These are phyloP conservation scores for Wickerhamia fluorescens DNA, from an alignment of 805 yeast genomes.

Conservation along the genomic window DNA sequence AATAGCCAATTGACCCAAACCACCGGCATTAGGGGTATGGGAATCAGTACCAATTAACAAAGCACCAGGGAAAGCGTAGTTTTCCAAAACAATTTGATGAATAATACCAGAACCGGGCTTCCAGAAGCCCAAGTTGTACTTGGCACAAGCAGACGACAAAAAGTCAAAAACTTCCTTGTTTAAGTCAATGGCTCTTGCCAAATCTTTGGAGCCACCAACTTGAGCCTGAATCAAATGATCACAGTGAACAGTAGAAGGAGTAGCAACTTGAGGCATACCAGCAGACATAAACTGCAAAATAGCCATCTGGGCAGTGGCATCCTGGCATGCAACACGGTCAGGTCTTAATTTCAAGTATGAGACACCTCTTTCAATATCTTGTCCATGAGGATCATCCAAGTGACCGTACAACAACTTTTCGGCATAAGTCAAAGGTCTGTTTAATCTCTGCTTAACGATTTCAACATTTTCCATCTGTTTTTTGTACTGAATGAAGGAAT, in stretches of 20 bases:
- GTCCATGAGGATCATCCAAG: constrained; percentile 86
- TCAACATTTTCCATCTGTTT: constrained; percentile 82
- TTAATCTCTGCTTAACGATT: constrained; percentile 73
- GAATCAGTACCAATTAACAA: constrained; percentile 95
- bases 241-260: constrained; percentile 95
- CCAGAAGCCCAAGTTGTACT: constrained; percentile 98
- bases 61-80: constrained; percentile 96
- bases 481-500: constrained; percentile 87
- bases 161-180: constrained; percentile 95
- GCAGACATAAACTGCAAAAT: constrained; percentile 94
- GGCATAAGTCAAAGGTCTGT: constrained; percentile 89
- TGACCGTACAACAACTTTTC: constrained; percentile 95
- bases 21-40: constrained; percentile 98
- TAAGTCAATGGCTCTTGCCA: constrained; percentile 76
- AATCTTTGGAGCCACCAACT: constrained; percentile 80
- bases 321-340: constrained; percentile 98
- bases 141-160: constrained; percentile 82
- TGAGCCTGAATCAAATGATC: constrained; percentile 97
- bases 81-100: constrained; percentile 94
- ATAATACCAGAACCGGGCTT: constrained; percentile 98
- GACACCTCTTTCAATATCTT: constrained; percentile 78
- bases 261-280: constrained; percentile 84
- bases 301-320: constrained; percentile 99
- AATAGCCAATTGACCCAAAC: constrained; percentile 94
- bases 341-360: constrained; percentile 93